Evolutionary conservation across 306 rosid genomes (phyloP).

Genomic region (Crataegus laevigata): DNA sequence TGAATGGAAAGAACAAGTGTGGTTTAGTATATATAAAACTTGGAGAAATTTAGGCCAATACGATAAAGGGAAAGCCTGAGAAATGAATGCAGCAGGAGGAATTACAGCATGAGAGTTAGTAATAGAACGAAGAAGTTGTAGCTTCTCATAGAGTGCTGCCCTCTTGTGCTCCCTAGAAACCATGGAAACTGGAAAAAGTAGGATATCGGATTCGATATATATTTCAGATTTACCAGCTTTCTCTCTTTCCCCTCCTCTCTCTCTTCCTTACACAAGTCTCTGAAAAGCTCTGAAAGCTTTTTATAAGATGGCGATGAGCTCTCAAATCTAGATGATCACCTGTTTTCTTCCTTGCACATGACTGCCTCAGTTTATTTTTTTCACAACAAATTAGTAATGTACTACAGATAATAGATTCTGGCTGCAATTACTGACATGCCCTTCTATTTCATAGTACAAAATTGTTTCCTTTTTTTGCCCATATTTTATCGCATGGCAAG

Average conservation of each 20-base stretch:
- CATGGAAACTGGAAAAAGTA: slow-evolving; percentile 23
- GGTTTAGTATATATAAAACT: neutral
- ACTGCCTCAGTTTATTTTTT: slow-evolving; percentile 32
- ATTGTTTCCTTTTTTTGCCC: no score
- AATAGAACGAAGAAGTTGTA: slow-evolving; percentile 92
- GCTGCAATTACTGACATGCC: slow-evolving; percentile 45
- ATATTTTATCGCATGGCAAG: neutral
- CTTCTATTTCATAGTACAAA: slow-evolving; percentile 7
- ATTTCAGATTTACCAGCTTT: neutral
- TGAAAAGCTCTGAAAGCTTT: slow-evolving; percentile 32
- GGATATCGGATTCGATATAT: neutral
- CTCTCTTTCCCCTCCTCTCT: neutral
- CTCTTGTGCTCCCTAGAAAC: slow-evolving; percentile 88
- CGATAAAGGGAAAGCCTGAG: slow-evolving; percentile 19
- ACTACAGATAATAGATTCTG: neutral
- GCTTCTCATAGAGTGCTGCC: slow-evolving; percentile 83
- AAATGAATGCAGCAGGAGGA: slow-evolving; percentile 21
- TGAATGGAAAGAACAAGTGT: neutral
- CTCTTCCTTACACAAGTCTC: slow-evolving; percentile 17
- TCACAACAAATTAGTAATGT: slow-evolving; percentile 22
- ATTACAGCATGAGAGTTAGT: slow-evolving; percentile 95
- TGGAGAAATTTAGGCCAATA: slow-evolving; percentile 26
- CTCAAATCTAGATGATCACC: slow-evolving; percentile 67
- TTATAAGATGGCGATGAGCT: slow-evolving; percentile 50
- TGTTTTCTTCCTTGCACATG: slow-evolving; percentile 54